Percentiles rank a stretch among this genome's conserved stretches.
Evolutionary conservation across 192 early-diverging fungal genomes (phyloP).

Genomic region (Mortierella hygrophila): DNA sequence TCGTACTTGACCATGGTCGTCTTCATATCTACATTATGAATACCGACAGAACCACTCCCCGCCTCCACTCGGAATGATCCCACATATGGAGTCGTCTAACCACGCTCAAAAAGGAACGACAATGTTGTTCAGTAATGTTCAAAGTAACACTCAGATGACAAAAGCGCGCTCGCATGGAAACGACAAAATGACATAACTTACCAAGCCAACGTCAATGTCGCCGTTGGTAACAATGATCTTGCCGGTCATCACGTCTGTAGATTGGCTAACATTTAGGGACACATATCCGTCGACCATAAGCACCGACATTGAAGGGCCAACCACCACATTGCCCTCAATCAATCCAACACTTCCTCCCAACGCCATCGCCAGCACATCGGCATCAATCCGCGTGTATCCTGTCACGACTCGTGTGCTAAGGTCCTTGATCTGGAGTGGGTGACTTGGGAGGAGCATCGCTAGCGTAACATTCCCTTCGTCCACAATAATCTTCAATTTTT

Average conservation of each 20-base stretch:
- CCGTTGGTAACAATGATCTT: not conserved
- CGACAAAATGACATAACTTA: not conserved
- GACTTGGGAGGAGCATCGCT: not conserved
- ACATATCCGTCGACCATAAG: not conserved
- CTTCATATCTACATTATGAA: not conserved
- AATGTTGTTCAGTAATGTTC: not conserved
- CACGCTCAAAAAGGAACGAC: too few species aligned
- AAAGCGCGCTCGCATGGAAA: not conserved
- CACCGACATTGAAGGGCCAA: not conserved
- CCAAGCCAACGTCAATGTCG: not conserved
- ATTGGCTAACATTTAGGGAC: not conserved
- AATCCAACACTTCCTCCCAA: not conserved
- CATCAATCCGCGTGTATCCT: not conserved
- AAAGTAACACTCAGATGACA: not conserved
- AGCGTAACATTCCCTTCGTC: not conserved
- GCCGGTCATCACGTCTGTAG: not conserved
- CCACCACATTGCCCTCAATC: not conserved
- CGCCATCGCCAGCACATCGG: not conserved
- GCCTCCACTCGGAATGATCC: not conserved
- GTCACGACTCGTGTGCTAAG: not conserved
- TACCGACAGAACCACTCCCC: not conserved
- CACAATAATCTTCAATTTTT: not conserved
- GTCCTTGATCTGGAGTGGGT: not conserved
- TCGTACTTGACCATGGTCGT: not conserved
- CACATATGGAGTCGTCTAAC: not conserved